Percentiles rank a stretch among this genome's conserved stretches.
Conservation (phyloP, 345 rosid species). For the Hibiscus mutabilis region DNA sequence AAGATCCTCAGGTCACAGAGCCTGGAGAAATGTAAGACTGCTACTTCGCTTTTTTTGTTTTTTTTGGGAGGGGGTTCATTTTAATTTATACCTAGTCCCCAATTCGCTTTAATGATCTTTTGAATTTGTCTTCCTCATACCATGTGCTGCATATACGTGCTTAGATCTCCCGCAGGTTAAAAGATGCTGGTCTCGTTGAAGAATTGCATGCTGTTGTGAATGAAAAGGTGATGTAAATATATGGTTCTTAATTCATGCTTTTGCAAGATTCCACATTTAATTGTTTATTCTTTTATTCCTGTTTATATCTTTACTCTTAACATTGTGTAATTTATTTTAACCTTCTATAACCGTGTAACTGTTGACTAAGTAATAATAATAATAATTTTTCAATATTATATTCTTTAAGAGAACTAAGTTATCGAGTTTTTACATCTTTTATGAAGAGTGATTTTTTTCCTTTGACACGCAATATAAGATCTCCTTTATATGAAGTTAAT, state of each 20-base stretch:
- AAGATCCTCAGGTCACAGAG: conserved; percentile 57
- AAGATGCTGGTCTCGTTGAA: conserved; percentile 62
- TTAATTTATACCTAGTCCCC: background rate
- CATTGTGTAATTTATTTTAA: background rate
- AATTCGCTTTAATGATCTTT: background rate
- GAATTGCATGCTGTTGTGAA: conserved; percentile 76
- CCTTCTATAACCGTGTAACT: background rate
- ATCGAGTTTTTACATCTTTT: background rate
- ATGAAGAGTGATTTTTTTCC: background rate
- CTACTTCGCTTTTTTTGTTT: conserved; percentile 6
- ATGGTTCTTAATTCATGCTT: background rate
- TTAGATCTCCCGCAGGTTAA: conserved; percentile 71
- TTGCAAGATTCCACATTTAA: conserved; percentile 2
- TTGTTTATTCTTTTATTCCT: background rate
- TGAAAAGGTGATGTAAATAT: conserved; percentile 45
- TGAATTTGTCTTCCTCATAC: conserved; percentile 9
- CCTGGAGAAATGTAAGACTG: conserved; percentile 75
- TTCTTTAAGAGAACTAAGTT: background rate
- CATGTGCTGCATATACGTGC: conserved; percentile 18
- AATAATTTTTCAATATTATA: background rate
- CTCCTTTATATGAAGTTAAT: background rate
- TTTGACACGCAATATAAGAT: background rate
- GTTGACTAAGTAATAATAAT: background rate
- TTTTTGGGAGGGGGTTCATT: background rate
- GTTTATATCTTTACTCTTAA: too few relatives aligned